Conservation (phyloP, 805 yeast species). For the Myxozyma mucilagina region DNA sequence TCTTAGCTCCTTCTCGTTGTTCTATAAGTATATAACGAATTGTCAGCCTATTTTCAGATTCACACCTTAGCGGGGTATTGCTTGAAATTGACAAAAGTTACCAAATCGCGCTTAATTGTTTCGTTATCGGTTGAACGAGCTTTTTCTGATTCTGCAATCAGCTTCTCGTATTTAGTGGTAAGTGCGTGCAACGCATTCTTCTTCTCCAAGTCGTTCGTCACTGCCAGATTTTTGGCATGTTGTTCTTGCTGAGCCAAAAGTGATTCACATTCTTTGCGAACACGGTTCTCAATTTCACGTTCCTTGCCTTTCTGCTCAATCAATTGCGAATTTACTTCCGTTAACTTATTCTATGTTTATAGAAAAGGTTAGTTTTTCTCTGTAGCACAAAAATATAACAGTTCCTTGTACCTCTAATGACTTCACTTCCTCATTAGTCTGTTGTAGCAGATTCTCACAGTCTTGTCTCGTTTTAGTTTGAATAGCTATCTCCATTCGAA, state of each 20-base stretch:
- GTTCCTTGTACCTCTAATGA: neutral
- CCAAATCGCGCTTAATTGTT: neutral
- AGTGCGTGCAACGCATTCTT: conserved; percentile 8
- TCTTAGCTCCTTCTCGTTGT: conserved; percentile 1
- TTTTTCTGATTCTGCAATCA: conserved; percentile 1
- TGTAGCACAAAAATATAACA: no score
- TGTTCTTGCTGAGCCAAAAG: conserved; percentile 5
- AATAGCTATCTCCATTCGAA: neutral
- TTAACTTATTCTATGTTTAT: neutral
- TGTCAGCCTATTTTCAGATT: neutral
- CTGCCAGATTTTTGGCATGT: conserved; percentile 1
- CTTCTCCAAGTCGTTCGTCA: conserved; percentile 3
- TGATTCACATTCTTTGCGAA: neutral
- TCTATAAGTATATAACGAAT: neutral
- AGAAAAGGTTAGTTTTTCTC: neutral
- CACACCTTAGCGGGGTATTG: neutral
- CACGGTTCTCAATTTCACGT: neutral
- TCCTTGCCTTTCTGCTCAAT: neutral
- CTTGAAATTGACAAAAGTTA: neutral
- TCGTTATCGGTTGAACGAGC: neutral
- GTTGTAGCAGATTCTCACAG: neutral
- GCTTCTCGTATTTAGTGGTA: conserved; percentile 7
- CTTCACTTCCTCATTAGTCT: neutral
- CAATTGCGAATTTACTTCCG: neutral
- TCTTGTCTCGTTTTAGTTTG: neutral